Evolutionary conservation across 225 moss, liverwort and hornwort species (phyloP).

Genomic region (Ulota crispa): DNA sequence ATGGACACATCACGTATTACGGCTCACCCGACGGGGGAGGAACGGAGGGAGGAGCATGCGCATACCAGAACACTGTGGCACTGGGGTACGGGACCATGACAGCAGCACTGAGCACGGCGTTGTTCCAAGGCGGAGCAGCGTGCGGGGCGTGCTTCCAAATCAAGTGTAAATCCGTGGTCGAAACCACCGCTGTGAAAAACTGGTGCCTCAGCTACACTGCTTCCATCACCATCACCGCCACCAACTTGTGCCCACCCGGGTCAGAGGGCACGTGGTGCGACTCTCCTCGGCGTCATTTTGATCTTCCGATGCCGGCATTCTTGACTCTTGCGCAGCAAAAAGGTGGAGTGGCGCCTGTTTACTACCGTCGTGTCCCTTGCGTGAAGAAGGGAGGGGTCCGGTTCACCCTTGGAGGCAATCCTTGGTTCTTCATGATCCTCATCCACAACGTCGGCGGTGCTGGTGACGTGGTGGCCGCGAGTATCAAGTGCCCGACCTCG

Average conservation of each 20-base stretch:
- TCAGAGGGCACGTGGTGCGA: conserved; percentile 44
- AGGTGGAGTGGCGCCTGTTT: conserved; percentile 38
- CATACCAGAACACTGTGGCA: conserved; percentile 31
- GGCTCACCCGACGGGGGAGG: conserved; percentile 21
- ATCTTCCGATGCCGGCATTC: conserved; percentile 42
- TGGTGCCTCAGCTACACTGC: conserved; percentile 21
- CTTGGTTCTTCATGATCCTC: conserved; percentile 36
- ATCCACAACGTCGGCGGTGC: conserved; percentile 31
- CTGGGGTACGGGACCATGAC: conserved; percentile 40
- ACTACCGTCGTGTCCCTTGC: conserved; percentile 26
- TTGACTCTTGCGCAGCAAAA: conserved; percentile 1
- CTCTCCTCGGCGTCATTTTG: conserved; percentile 36
- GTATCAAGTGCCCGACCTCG: background rate
- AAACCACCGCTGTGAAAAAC: background rate
- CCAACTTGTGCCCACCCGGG: conserved; percentile 48
- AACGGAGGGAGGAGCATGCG: conserved; percentile 42
- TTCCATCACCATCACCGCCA: conserved; percentile 39
- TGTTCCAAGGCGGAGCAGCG: conserved; percentile 32
- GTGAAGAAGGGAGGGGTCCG: background rate
- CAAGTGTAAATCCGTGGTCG: conserved; percentile 1
- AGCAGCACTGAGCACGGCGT: conserved; percentile 34
- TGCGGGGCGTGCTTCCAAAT: conserved; percentile 47
- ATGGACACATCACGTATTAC: conserved; percentile 35
- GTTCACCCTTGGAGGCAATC: conserved; percentile 20
- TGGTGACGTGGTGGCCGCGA: background rate